Evolutionary conservation across 169 alveolate genomes (phyloP), one percentile per base, ranked within the genome.

Genomic region (Cryptosporidium muris): DNA sequence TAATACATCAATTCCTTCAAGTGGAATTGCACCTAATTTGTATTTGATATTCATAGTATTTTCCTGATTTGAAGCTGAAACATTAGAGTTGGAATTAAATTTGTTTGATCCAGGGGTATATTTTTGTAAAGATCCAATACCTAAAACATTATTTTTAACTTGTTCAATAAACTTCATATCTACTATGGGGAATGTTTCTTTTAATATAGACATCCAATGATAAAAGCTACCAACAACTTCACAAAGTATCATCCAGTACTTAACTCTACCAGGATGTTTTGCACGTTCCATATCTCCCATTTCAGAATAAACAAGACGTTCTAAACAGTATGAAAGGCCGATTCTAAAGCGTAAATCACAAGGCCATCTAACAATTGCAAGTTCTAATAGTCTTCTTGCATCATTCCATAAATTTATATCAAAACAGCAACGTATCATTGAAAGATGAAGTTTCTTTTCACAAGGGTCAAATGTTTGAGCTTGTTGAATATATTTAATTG

Each of bases 281-380:
- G 85, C 85, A 16, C 85, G 54, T 51, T 74, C 85, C 85, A 74
- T 74, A 48, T 74, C 85, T 6, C 85, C 85, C 85, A 74, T 74
- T 37, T 74, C 85, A 1, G 85, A 74, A 36, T 74, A 74, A 8
- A 74, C 68, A 12, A 74, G 68, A 14, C 68, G 54, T 25, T 74
- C 85, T 25, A 74, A 34, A 60, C 85, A 74, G 34, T 56, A 74
- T 2, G 85, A 58, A 6, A 74, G 68, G 4, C 85, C 85, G 43
- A 74, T 74, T 52, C 66, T 56, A 48, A 74, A 74, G 9, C 74
- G 54, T 51, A 74, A 4, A 38, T 74, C 85, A 48, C 85, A 42
- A 4, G 85, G 85, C 85, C 85, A 74, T 11, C 85, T 74, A 34
- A 74, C 8, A 34, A 63, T 58, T 25, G 85, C 67, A n/a, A 58